Conservation (phyloP, 2,329 filamentous ascomycete genomes). For the Fusarium brachygibbosum region DNA sequence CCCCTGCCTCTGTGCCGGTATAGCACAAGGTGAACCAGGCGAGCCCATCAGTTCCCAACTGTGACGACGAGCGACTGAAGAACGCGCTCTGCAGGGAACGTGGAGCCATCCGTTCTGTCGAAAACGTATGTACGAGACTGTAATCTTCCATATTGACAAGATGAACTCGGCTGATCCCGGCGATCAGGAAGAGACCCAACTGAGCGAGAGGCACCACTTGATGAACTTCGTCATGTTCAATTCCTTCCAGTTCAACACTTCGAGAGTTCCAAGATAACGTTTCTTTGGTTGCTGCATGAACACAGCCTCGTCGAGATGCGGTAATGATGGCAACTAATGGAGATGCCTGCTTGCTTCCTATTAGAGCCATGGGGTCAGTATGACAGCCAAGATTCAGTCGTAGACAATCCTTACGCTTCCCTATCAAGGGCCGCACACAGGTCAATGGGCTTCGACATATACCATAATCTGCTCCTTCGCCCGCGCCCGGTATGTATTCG, state of each 20-base stretch:
- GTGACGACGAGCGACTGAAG: slow-evolving; percentile 57
- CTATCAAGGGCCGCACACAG: slow-evolving; percentile 62
- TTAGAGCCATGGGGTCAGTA: slow-evolving; percentile 6
- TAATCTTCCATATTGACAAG: slow-evolving; percentile 62
- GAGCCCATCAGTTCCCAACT: slow-evolving; percentile 69
- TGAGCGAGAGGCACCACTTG: slow-evolving; percentile 71
- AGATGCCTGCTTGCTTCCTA: slow-evolving; percentile 26
- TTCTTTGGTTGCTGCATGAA: slow-evolving; percentile 62
- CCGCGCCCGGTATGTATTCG: slow-evolving; percentile 66
- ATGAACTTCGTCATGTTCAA: slow-evolving; percentile 62
- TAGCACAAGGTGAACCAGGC: slow-evolving; percentile 76
- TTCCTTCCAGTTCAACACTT: slow-evolving; percentile 57
- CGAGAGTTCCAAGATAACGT: slow-evolving; percentile 64
- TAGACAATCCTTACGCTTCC: slow-evolving; percentile 57
- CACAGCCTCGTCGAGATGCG: slow-evolving; percentile 63
- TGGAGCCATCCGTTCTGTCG: slow-evolving; percentile 68
- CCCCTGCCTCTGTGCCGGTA: slow-evolving; percentile 68
- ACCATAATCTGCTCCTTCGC: slow-evolving; percentile 56
- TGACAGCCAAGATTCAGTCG: neutral
- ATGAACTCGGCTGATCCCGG: slow-evolving; percentile 70
- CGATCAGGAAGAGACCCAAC: slow-evolving; percentile 72
- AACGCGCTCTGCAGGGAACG: slow-evolving; percentile 73
- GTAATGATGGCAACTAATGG: slow-evolving; percentile 55
- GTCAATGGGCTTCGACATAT: slow-evolving; percentile 68
- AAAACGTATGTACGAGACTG: slow-evolving; percentile 71